phyloP scores from a whole-genome alignment of 805 yeast genomes.

The Lachancea cidri region DNA sequence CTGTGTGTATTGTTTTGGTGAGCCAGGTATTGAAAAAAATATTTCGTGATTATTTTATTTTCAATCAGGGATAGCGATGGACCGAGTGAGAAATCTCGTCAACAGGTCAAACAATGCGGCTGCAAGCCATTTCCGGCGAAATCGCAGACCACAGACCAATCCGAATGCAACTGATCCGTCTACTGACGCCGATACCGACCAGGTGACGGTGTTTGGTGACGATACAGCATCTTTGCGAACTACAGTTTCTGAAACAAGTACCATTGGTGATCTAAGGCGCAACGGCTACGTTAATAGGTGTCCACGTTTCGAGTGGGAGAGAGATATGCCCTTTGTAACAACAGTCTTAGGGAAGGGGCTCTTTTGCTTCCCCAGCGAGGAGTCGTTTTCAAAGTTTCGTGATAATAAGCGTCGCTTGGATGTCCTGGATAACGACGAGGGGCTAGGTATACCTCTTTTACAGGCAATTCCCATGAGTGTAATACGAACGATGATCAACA shows the following conservation, averaged over 20 bases:
- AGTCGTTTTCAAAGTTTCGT: conserved; percentile 25
- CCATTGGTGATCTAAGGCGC: conserved; percentile 26
- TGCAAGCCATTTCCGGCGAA: not conserved
- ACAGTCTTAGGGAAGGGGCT: conserved; percentile 34
- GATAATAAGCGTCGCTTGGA: conserved; percentile 26
- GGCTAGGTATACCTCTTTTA: conserved; percentile 34
- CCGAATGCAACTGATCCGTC: not conserved
- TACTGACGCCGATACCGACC: conserved; percentile 13
- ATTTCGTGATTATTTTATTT: not conserved
- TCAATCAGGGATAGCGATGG: not conserved
- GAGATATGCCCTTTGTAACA: conserved; percentile 33
- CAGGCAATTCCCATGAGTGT: conserved; percentile 30
- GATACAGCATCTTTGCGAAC: conserved; percentile 16
- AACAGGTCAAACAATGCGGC: not conserved
- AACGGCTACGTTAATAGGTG: conserved; percentile 29
- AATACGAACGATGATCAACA: conserved; percentile 29
- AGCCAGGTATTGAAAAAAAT: not conserved
- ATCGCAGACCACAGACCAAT: not conserved
- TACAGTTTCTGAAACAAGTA: conserved; percentile 20
- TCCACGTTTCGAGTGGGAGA: conserved; percentile 21
- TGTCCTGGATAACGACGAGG: conserved; percentile 14
- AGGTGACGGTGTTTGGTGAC: conserved; percentile 13
- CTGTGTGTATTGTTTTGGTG: not conserved
- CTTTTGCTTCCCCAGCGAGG: conserved; percentile 36
- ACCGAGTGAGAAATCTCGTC: conserved; percentile 3